Evolutionary conservation across 2,329 filamentous ascomycete genomes (phyloP), one percentile per base, ranked within the genome.

Genomic region (Elsinoe batatas): DNA sequence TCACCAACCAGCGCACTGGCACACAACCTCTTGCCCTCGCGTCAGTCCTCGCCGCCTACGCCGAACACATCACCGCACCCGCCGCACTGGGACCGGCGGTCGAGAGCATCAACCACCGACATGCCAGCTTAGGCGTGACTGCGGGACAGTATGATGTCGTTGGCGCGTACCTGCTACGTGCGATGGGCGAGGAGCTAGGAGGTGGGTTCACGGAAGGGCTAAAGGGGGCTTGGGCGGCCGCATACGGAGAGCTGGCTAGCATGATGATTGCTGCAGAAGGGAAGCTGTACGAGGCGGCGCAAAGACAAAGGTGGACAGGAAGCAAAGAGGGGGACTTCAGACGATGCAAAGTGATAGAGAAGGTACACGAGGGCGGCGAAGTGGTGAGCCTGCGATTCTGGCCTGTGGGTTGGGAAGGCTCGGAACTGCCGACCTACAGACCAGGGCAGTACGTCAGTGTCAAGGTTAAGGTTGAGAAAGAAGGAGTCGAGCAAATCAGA

Each of bases 101-200:
- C 12, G 83, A 88, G 68, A 79, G 83, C 63, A 89, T 91, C 61
- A 85, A 83, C 67, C 80, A 88, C 67, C 89, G 88, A 69, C 86
- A 90, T 67, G 85, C 79, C 58, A 85, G 82, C 0, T 75, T 90
- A 1, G 81, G 80, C 62, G 82, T 90, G 64, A 74, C 73, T 56
- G 79, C 85, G 0, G 81, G 85, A 37, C 82, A 88, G 59, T 90
- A 89, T 68, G 74, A 77, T 33, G 79, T 88, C 42, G 84, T 90
- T 2, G 85, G 82, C 56, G 80, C 80, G 63, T 82, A 85, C 64
- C 76, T 90, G 11, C 74, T 90, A 42, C 75, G 76, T 22, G 82
- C 85, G 1, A 86, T 90, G 70, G 76, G 74, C 20, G 74, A 80
- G 42, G 79, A 89, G 0, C 77, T 90, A 1, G 85, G 85, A 3